Evolutionary conservation across 441 rosid species (phyloP).

Genomic region (Corymbia citriodora): DNA sequence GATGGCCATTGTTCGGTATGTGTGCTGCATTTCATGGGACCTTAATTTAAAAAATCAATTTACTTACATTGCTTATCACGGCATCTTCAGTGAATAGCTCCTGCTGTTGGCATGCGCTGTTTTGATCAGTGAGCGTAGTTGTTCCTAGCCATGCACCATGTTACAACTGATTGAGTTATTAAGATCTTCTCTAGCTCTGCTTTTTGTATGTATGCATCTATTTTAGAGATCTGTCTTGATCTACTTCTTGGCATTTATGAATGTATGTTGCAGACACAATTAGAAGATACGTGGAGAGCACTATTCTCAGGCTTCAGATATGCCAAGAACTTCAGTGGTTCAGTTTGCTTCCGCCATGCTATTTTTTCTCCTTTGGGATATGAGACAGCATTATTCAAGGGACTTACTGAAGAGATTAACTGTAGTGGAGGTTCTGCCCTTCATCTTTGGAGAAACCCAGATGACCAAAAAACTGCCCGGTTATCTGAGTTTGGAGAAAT

Average conservation of each 20-base stretch:
- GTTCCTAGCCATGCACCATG: not conserved
- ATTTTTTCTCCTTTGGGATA: constrained; percentile 81
- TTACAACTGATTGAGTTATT: not conserved
- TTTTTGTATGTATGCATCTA: not conserved
- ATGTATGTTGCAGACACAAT: constrained; percentile 47
- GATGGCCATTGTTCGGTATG: constrained; percentile 84
- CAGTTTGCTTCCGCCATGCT: constrained; percentile 83
- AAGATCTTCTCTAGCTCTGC: not conserved
- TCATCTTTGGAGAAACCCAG: constrained; percentile 61
- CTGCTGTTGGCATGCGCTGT: not conserved
- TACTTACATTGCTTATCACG: not conserved
- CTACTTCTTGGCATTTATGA: not conserved
- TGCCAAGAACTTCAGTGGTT: constrained; percentile 67
- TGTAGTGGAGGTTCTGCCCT: constrained; percentile 66
- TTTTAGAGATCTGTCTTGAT: not conserved
- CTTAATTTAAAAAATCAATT: not conserved
- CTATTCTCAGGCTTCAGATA: constrained; percentile 66
- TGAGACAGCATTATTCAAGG: constrained; percentile 71
- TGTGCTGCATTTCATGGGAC: not conserved
- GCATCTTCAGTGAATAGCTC: not conserved
- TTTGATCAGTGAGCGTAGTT: not conserved
- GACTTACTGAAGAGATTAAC: constrained; percentile 43
- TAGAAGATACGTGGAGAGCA: constrained; percentile 89
- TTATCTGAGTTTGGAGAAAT: constrained; percentile 91
- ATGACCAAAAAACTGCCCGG: constrained; percentile 59